phyloP scores from a whole-genome alignment of 2,329 filamentous ascomycete genomes.

The Cyanodermella asteris region DNA sequence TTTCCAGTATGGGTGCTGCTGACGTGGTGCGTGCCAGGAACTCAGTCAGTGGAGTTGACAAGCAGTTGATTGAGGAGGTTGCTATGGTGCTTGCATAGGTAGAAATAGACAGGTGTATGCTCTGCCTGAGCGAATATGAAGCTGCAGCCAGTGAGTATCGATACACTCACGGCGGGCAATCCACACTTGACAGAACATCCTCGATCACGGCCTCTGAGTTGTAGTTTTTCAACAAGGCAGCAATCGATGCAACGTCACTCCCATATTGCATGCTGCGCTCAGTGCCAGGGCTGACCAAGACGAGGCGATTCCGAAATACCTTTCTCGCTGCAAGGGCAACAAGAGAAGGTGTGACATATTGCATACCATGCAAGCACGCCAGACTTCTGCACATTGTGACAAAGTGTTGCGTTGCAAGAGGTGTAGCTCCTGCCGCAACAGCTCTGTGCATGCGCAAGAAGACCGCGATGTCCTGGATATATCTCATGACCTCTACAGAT shows the following conservation, averaged over 20 bases:
- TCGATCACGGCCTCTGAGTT: constrained; percentile 35
- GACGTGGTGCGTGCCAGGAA: too few species aligned
- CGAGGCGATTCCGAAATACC: constrained; percentile 67
- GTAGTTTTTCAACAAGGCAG: constrained; percentile 38
- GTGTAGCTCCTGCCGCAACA: constrained; percentile 55
- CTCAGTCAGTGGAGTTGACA: too few species aligned
- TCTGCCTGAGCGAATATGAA: too few species aligned
- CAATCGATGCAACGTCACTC: constrained; percentile 50
- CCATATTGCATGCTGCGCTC: constrained; percentile 91
- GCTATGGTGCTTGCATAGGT: too few species aligned
- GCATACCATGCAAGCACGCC: constrained; percentile 57
- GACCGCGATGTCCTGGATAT: constrained; percentile 68
- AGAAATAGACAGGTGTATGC: too few species aligned
- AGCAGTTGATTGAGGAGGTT: too few species aligned
- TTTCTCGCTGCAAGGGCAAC: constrained; percentile 66
- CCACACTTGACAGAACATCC: constrained; percentile 33
- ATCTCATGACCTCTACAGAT: constrained; percentile 58
- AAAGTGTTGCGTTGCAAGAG: constrained; percentile 59
- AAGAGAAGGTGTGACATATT: constrained; percentile 66
- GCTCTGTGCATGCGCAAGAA: constrained; percentile 78
- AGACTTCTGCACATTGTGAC: constrained; percentile 32
- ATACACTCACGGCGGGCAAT: constrained; percentile 35
- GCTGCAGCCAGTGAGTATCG: too few species aligned
- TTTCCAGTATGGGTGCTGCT: constrained; percentile 53
- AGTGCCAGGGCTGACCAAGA: constrained; percentile 42